Evolutionary conservation across 2,329 filamentous ascomycete genomes (phyloP).

Genomic region (Exophiala sideris): DNA sequence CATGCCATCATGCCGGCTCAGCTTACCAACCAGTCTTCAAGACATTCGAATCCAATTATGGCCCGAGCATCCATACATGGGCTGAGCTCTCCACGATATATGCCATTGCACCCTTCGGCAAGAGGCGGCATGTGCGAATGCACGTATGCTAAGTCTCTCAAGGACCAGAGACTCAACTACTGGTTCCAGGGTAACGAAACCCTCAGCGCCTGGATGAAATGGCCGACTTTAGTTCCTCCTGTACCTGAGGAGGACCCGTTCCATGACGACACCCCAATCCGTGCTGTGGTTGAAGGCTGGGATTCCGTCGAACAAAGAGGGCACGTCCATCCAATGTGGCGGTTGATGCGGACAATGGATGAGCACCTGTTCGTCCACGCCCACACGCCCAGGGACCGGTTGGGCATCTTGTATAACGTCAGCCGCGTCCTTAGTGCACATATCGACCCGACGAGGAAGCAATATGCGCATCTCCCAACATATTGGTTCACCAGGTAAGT

Average conservation of each 20-base stretch:
- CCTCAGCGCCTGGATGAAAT: slow-evolving; percentile 5
- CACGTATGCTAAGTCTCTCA: neutral
- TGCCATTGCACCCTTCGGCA: neutral
- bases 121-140: slow-evolving; percentile 1
- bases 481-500: slow-evolving; percentile 2
- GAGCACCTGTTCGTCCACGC: slow-evolving; percentile 7
- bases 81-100: neutral
- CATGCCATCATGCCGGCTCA: neutral
- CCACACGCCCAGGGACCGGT: neutral
- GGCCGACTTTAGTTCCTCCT: neutral
- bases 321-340: slow-evolving; percentile 10
- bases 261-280: slow-evolving; percentile 11
- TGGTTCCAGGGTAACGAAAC: slow-evolving; percentile 6
- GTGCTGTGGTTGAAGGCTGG: slow-evolving; percentile 14
- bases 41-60: no score
- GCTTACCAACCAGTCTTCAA: neutral
- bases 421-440: slow-evolving; percentile 5
- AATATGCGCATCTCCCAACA: slow-evolving; percentile 1
- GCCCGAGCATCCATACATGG: neutral
- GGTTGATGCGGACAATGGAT: slow-evolving; percentile 7
- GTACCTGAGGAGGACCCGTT: slow-evolving; percentile 1
- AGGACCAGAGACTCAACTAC: slow-evolving; percentile 1
- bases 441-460: slow-evolving; percentile 5
- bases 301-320: slow-evolving; percentile 8
- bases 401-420: slow-evolving; percentile 5